Conservation (phyloP, 345 rosid species). For the Lumnitzera littorea region DNA sequence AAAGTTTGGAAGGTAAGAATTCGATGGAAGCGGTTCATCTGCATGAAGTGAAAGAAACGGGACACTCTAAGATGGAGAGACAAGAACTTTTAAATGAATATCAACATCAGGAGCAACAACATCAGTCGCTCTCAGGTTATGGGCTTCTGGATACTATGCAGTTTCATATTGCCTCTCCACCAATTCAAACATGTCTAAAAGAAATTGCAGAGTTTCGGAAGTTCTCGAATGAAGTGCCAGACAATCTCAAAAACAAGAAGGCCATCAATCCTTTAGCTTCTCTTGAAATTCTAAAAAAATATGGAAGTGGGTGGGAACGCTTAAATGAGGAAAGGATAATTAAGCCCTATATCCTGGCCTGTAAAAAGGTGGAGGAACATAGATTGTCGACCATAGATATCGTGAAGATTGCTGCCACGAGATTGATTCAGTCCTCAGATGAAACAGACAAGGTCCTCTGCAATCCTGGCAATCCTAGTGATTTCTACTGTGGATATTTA, state of each 20-base stretch:
- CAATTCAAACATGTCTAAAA: constrained; percentile 15
- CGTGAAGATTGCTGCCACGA: constrained; percentile 23
- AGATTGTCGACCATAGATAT: constrained; percentile 18
- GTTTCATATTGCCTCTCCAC: constrained; percentile 17
- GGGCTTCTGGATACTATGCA: constrained; percentile 18
- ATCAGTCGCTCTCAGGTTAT: constrained; percentile 5
- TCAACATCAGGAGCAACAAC: constrained; percentile 13
- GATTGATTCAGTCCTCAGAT: constrained; percentile 15
- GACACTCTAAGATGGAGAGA: constrained; percentile 8
- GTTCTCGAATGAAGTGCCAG: constrained; percentile 1
- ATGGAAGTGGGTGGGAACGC: constrained; percentile 15
- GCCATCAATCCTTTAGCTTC: constrained; percentile 18
- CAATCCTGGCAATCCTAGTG: constrained; percentile 7
- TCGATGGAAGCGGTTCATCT: too few relatives aligned
- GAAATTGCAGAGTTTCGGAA: constrained; percentile 20
- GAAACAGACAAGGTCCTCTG: neutral
- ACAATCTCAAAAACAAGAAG: constrained; percentile 3
- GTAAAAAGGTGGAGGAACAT: neutral
- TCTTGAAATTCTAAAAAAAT: constrained; percentile 27
- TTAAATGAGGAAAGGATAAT: constrained; percentile 14
- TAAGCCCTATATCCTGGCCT: neutral
- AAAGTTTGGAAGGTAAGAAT: too few relatives aligned
- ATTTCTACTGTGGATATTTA: constrained; percentile 9
- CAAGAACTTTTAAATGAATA: constrained; percentile 13
- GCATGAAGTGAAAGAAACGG: constrained; percentile 9